Evolutionary conservation across 768 basidiomycete genomes (phyloP), one percentile per base, ranked within the genome.

Genomic region (Serendipita vermifera): DNA sequence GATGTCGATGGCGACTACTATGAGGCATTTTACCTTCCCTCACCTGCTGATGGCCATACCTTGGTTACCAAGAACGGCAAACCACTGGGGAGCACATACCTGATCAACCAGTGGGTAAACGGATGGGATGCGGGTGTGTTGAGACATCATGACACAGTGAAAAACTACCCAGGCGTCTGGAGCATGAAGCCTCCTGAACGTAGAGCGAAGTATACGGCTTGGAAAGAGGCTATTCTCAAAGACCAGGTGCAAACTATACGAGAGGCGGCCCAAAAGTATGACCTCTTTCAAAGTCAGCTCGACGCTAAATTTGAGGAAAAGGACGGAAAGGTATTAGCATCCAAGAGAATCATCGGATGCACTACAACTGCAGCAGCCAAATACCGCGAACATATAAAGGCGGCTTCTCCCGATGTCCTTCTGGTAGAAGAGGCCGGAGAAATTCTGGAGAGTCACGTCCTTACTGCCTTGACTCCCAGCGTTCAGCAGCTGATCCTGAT

Each of bases 391-490:
- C 68, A 68, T 15, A 73, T 85, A 26, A 74, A 69, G 26, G 71
- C 70, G 0, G 74, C 71, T 6, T 65, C 66, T 1, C 78, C 81
- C 0, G 70, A 73, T 6, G 73, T 85, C 1, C 64, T 85, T 3
- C 68, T 85, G 1, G 82, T 85, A 1, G 83, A 85, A 62, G 83
- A 85, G 65, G 83, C 83, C 0, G 83, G 83, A 4, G 83, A 85
- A 61, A 83, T 84, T 39, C 64, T 85, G 1, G 83, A 84, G 62
- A 80, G 78, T 57, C 83, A 85, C 60, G 67, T 82, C 33, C 59
- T 85, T 35, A 81, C 81, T 0, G 76, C 83, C 0, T 66, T 85
- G 3, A 74, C 75, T 0, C 57, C 57, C 1, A 57, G 69, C 0
- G 76, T 76, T 0, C 65, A 68, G 3, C 80, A 83, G 29, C 63